phyloP scores from a whole-genome alignment of 2,329 filamentous ascomycete genomes.

The Hypoxylon sp. region DNA sequence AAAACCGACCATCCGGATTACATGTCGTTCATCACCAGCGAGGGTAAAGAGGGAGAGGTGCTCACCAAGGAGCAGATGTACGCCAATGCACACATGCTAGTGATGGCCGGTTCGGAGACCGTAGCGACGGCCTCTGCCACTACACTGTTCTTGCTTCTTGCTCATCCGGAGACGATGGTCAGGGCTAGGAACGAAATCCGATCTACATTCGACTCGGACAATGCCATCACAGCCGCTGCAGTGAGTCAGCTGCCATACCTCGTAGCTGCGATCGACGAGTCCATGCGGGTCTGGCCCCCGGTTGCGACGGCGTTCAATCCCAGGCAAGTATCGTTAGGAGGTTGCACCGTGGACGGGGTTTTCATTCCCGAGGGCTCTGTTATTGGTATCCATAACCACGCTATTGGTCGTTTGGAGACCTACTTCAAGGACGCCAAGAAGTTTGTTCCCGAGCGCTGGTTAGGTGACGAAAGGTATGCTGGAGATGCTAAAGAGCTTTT shows the following conservation, averaged over 20 bases:
- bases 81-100: conserved; percentile 43
- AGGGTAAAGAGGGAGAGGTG: conserved; percentile 32
- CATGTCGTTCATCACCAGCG: conserved; percentile 40
- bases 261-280: conserved; percentile 39
- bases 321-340: conserved; percentile 34
- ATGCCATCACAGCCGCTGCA: conserved; percentile 32
- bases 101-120: conserved; percentile 42
- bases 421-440: conserved; percentile 42
- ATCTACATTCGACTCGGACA: conserved; percentile 35
- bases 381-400: conserved; percentile 42
- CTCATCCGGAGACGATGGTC: conserved; percentile 30
- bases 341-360: conserved; percentile 40
- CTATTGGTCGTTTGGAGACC: conserved; percentile 29
- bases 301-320: conserved; percentile 42
- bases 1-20: conserved; percentile 41
- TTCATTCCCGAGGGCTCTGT: conserved; percentile 40
- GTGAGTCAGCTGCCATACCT: conserved; percentile 38
- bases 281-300: conserved; percentile 43
- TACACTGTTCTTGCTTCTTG: conserved; percentile 37
- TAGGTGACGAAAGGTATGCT: conserved; percentile 43
- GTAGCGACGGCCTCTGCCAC: conserved; percentile 39
- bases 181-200: conserved; percentile 34
- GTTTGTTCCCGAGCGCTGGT: conserved; percentile 45
- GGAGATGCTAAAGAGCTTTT: conserved; percentile 39
- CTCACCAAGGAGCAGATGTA: conserved; percentile 44